Evolutionary conservation across 345 rosid species (phyloP).

Genomic region (Citropsis articulata): DNA sequence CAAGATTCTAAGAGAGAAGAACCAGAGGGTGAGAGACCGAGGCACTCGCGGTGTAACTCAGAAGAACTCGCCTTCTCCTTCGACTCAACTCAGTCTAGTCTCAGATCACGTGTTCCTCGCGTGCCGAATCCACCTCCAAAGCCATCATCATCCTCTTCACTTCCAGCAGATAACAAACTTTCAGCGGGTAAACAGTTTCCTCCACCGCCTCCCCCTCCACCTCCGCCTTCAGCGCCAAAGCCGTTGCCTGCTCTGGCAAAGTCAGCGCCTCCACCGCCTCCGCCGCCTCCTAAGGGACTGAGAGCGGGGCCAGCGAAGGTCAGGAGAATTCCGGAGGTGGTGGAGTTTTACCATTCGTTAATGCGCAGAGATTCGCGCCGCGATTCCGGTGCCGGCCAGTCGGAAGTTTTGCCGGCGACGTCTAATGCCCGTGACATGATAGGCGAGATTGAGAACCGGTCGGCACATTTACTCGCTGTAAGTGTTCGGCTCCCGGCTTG

Average conservation of each 20-base stretch:
- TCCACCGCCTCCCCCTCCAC: slow-evolving; percentile 45
- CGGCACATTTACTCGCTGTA: slow-evolving; percentile 87
- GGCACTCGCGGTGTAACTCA: slow-evolving; percentile 47
- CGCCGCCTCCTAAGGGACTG: slow-evolving; percentile 52
- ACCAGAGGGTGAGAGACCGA: slow-evolving; percentile 41
- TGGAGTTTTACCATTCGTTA: slow-evolving; percentile 92
- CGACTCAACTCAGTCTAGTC: slow-evolving; percentile 47
- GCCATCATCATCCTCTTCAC: slow-evolving; percentile 35
- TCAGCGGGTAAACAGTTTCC: slow-evolving; percentile 27
- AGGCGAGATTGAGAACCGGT: slow-evolving; percentile 98
- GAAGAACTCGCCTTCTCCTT: slow-evolving; percentile 49
- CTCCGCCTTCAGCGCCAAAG: slow-evolving; percentile 27
- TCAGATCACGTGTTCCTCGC: slow-evolving; percentile 75
- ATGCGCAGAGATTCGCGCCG: slow-evolving; percentile 87
- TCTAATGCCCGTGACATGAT: slow-evolving; percentile 90
- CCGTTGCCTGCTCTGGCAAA: slow-evolving; percentile 12
- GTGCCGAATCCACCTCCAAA: slow-evolving; percentile 94
- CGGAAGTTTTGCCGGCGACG: slow-evolving; percentile 45
- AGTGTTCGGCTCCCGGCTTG: slow-evolving; percentile 24
- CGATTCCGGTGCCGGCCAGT: slow-evolving; percentile 46
- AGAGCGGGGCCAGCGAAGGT: slow-evolving; percentile 58
- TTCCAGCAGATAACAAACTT: slow-evolving; percentile 13
- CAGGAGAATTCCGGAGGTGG: slow-evolving; percentile 90
- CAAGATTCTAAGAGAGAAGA: slow-evolving; percentile 45
- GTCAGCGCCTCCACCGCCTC: slow-evolving; percentile 71